Base-by-base conservation (phyloP, 208 protist species). In the Acanthamoeba royreba region DNA sequence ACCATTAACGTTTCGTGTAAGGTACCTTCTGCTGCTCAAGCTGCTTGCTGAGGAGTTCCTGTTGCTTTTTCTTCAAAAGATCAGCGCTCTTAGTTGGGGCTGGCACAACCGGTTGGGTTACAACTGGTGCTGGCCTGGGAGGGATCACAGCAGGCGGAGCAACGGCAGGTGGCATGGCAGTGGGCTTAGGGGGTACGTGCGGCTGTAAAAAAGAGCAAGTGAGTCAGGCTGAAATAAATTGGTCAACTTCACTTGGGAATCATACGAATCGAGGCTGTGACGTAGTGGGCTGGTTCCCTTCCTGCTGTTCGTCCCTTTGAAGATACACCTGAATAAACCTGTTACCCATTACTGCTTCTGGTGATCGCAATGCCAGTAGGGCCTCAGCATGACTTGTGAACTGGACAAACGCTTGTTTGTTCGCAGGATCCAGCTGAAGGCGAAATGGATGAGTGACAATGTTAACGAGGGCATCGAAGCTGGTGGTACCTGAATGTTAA, bases 11-110 rank as follows among this genome's bases (percentile, higher is more conserved):
- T n/a, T n/a, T n/a, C n/a, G n/a, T n/a, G n/a, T n/a, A n/a, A n/a
- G n/a, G n/a, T n/a, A 92, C 42, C 86, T 92, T 92, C 86, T 92
- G 86, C 58, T 92, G 55, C 58, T 92, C 55, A 22, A 92, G 86
- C 38, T 92, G 52, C 86, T 92, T 92, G 55, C 22, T 25, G n/a
- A 92, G 33, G 9, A 88, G 79, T 19, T 55, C 79, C 79, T 88
- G 79, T 43, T 61, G 79, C 79, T 88, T 55, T 38, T 88, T 55
- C 47, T 61, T 55, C 25, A 88, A 49, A 2, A 11, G 33, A 0
- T 88, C 79, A 1, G 63, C 33, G 47, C 25, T 38, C 77, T 40
- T 46, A n/a, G n/a, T n/a, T n/a, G n/a, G 1, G 58, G 58, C 58
- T 69, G 58, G 5, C 13, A 9, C 49, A 55, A 19, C 49, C 49